phyloP scores from a whole-genome alignment of 2,329 filamentous ascomycete species.

The Fragosphaeria purpurea region DNA sequence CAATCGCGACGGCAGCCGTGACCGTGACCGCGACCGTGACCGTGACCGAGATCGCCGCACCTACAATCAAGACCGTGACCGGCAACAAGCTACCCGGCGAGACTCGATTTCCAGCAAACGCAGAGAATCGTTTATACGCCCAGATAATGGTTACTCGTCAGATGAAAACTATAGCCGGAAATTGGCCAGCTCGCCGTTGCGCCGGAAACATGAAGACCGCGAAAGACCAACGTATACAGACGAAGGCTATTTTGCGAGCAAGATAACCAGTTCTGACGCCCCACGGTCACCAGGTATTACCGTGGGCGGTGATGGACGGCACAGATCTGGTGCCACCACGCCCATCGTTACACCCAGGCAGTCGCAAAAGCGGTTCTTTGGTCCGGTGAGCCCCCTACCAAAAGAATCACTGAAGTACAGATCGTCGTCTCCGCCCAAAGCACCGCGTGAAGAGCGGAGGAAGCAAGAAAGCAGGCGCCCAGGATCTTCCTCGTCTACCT shows the following conservation, averaged over 20 bases:
- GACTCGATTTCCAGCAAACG: slow-evolving; percentile 18
- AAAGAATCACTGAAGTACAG: neutral
- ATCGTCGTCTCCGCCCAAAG: slow-evolving; percentile 1
- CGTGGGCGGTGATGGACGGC: slow-evolving; percentile 9
- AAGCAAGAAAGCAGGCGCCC: slow-evolving; percentile 15
- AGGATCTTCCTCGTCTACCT: slow-evolving; percentile 20
- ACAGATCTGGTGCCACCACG: slow-evolving; percentile 26
- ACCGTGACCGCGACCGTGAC: slow-evolving; percentile 5
- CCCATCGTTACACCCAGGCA: slow-evolving; percentile 23
- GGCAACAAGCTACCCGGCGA: slow-evolving; percentile 16
- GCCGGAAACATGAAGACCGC: slow-evolving; percentile 19
- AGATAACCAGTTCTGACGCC: neutral
- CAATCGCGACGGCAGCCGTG: slow-evolving; percentile 3
- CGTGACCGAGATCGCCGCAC: slow-evolving; percentile 3
- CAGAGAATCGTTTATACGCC: slow-evolving; percentile 12
- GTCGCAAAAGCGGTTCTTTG: slow-evolving; percentile 11
- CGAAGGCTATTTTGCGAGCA: too few species aligned
- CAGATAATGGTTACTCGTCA: slow-evolving; percentile 28
- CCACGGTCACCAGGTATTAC: slow-evolving; percentile 9
- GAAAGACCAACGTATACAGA: slow-evolving; percentile 20
- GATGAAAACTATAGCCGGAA: slow-evolving; percentile 27
- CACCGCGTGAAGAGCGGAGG: slow-evolving; percentile 5
- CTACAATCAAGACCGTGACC: slow-evolving; percentile 5
- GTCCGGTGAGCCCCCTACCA: neutral
- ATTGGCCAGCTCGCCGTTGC: slow-evolving; percentile 3